These are phyloP conservation scores for Posidonia oceanica DNA, from an alignment of 116 monocot species.

Conservation along the genomic window DNA sequence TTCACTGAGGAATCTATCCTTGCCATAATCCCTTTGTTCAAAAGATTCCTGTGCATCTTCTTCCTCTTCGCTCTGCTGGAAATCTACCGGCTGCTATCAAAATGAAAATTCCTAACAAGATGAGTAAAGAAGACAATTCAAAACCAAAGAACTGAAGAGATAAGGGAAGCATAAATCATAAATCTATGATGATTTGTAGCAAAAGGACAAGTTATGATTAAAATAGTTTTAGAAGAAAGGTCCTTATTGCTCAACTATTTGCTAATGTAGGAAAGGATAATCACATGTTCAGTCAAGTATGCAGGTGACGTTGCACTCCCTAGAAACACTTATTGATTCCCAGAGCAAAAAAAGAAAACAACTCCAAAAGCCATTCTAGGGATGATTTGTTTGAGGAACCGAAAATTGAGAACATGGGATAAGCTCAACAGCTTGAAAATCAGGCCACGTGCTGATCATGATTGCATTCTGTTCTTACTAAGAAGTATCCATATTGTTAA, in stretches of 20 bases:
- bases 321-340: not conserved
- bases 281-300: not conserved
- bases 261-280: not conserved
- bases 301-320: not conserved
- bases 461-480: no score
- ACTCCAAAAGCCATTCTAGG: no score
- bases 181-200: not conserved
- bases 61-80: constrained; percentile 12
- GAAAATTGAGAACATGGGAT: not conserved
- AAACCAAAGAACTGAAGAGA: not conserved
- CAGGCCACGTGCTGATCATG: no score
- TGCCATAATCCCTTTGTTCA: constrained; percentile 16
- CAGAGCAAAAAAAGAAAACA: no score
- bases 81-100: constrained; percentile 22
- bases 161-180: not conserved
- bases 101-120: constrained; percentile 16
- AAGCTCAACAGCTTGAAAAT: no score
- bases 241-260: not conserved
- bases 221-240: not conserved
- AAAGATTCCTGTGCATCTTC: constrained; percentile 10
- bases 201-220: not conserved
- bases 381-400: not conserved
- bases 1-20: constrained; percentile 26
- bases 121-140: constrained; percentile 8
- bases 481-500: no score